Evolutionary conservation across 148 eudicot species (phyloP).

Genomic region (Rheum nobile): DNA sequence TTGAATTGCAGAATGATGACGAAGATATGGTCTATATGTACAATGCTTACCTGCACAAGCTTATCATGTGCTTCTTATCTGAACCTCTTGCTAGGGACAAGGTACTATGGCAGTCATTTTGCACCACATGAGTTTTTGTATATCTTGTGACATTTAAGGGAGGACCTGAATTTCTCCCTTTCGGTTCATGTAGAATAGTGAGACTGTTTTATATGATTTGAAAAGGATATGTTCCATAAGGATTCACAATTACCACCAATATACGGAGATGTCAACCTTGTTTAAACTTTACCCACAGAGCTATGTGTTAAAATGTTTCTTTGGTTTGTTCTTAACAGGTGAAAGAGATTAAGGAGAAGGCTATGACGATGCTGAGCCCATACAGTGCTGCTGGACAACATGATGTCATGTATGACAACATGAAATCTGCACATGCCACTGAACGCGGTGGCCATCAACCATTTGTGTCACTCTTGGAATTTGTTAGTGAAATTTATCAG

Average conservation of each 20-base stretch:
- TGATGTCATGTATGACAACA: slow-evolving; percentile 42
- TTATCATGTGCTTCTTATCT: slow-evolving; percentile 73
- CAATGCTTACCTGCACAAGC: slow-evolving; percentile 94
- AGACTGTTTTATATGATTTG: not conserved
- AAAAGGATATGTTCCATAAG: not conserved
- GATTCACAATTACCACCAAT: not conserved
- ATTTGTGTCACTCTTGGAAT: slow-evolving; percentile 83
- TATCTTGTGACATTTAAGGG: not conserved
- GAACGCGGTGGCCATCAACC: slow-evolving; percentile 38
- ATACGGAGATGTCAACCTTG: not conserved
- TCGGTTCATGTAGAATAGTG: not conserved
- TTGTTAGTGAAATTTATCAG: slow-evolving; percentile 96
- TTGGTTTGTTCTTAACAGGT: slow-evolving; percentile 32
- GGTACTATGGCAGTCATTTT: slow-evolving; percentile 29
- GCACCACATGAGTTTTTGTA: not conserved
- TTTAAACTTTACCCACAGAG: not conserved
- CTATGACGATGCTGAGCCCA: slow-evolving; percentile 69
- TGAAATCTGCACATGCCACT: slow-evolving; percentile 36
- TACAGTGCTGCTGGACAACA: slow-evolving; percentile 49
- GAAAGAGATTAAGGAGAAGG: slow-evolving; percentile 88
- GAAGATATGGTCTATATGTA: slow-evolving; percentile 93
- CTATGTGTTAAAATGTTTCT: not conserved
- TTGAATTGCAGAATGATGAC: slow-evolving; percentile 73
- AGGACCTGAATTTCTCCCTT: not conserved
- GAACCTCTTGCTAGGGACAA: slow-evolving; percentile 91